Base-by-base conservation (phyloP, 139 green algal genomes). In the Closterium sp. region DNA sequence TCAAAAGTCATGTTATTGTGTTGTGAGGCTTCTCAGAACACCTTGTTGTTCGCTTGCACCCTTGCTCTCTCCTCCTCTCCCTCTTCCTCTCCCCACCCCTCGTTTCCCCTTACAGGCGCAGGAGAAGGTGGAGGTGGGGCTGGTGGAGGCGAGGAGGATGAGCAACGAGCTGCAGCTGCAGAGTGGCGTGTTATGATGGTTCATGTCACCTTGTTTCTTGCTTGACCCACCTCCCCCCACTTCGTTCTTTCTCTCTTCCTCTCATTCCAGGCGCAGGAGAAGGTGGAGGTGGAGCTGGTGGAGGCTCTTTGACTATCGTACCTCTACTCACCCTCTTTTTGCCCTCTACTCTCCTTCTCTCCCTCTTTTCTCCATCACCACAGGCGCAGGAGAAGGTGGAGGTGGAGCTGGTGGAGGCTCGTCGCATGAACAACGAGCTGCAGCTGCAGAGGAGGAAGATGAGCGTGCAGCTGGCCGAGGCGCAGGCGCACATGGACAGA, bases 371-470 rank as follows among this genome's bases (percentile, higher is more conserved):
- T 13, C 19, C 27, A 13, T 27, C 62, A 9, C 13, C 13, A 9
- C 90, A 93, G 90, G 79, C 30, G 32, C 31, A 85, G 19, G 31
- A 93, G 70, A 73, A 93, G 62, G 31, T 27, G 45, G 90, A 93
- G 85, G 31, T 89, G 50, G 90, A 93, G 85, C 31, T 91, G 86
- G 34, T 90, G 31, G 90, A 93, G 85, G 24, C 91, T 24, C 30
- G 90, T 7, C 24, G 79, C 84, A n/a, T 86, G 22, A 86, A 89
- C 90, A 93, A 93, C 34, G 90, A 93, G 29, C 85, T 93, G 50
- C 90, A 93, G 85, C 85, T 93, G 85, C 90, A 93, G 87, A 91
- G 42, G 79, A 30, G 90, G 19, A 93, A 93, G 85, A 86, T 91
- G 85, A 91, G 90, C 90, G 90, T 91, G 45, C 90, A 93, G 90